Evolutionary conservation across 73 alveolate genomes (phyloP), one percentile per base, ranked within the genome.

Genomic region (Paramecium biaurelia): DNA sequence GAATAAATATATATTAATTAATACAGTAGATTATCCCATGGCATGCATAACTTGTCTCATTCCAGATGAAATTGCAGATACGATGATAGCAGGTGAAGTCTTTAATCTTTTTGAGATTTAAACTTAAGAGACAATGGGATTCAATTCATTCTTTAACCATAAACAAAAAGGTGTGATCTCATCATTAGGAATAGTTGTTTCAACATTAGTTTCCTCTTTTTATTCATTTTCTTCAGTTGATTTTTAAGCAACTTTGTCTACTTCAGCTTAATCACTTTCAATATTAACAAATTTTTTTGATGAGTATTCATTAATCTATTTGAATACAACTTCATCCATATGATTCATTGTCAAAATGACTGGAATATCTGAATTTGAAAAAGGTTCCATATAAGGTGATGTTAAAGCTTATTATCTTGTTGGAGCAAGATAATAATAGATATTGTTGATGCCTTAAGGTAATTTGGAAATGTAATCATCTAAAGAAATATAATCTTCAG

Each of bases 111-210:
- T 93, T 12, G 98, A 96, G 57, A 97, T 53, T 23, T 94, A 67
- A 14, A 97, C 99, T 70, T 93, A 94, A 2, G 84, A 35, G 37
- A 96, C 92, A 30, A 63, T 86, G 45, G 95, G 95, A 24, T 38
- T 59, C 53, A 93, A 85, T 85, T 97, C 99, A 72, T 93, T 95
- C 92, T 95, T 95, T 49, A 97, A 47, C 99, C 99, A 97, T 35
- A 95, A 85, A 37, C 95, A 84, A 93, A 97, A 96, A 1, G 96
- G 87, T 18, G 97, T 63, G 14, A 93, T 38, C 20, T 97, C 98
- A 15, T 93, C 97, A 63, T 95, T 97, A 23, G 98, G 98, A 21
- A 96, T 41, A 67, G 95, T 92, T 45, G 93, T 49, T 42, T 30
- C 86, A 28, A 28, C 86, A 32, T 34, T 42, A 4, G 63, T 18